A percentile compares a stretch with the other conserved stretches of the same genome.
phyloP scores from a whole-genome alignment of 1,139 yeast genomes.

The Geotrichum citri-aurantii region DNA sequence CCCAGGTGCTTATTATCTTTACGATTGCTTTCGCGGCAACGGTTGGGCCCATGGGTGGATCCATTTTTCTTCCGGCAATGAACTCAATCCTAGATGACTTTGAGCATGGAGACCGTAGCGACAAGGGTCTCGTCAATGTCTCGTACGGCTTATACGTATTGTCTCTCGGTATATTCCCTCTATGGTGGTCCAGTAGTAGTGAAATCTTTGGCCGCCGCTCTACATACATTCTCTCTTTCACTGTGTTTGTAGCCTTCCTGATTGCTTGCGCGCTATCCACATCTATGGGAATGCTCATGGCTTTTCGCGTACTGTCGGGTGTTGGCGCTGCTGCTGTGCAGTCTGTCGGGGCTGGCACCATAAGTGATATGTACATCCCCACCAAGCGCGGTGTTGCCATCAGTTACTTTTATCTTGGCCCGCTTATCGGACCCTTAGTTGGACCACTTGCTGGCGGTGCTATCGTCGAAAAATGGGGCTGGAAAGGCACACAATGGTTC shows the following conservation, averaged over 20 bases:
- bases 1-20: constrained; percentile 53
- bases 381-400: constrained; percentile 72
- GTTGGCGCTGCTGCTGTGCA: constrained; percentile 84
- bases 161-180: constrained; percentile 71
- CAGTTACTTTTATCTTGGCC: constrained; percentile 78
- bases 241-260: constrained; percentile 57
- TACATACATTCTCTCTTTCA: constrained; percentile 63
- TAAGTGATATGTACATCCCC: constrained; percentile 64
- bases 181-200: constrained; percentile 85
- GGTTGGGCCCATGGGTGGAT: constrained; percentile 90
- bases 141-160: constrained; percentile 75
- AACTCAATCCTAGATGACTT: constrained; percentile 35
- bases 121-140: constrained; percentile 58
- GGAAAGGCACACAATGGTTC: constrained; percentile 90
- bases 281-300: constrained; percentile 56
- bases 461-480: constrained; percentile 65
- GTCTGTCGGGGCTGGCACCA: constrained; percentile 86
- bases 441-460: constrained; percentile 83
- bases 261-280: constrained; percentile 69
- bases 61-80: constrained; percentile 76
- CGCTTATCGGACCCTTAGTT: constrained; percentile 71
- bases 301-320: constrained; percentile 65
- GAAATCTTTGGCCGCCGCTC: constrained; percentile 66
- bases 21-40: constrained; percentile 69
- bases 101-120: constrained; percentile 5